Evolutionary conservation across 2,329 filamentous ascomycete genomes (phyloP), one percentile per base, ranked within the genome.

Genomic region (Phialocephala sp.): DNA sequence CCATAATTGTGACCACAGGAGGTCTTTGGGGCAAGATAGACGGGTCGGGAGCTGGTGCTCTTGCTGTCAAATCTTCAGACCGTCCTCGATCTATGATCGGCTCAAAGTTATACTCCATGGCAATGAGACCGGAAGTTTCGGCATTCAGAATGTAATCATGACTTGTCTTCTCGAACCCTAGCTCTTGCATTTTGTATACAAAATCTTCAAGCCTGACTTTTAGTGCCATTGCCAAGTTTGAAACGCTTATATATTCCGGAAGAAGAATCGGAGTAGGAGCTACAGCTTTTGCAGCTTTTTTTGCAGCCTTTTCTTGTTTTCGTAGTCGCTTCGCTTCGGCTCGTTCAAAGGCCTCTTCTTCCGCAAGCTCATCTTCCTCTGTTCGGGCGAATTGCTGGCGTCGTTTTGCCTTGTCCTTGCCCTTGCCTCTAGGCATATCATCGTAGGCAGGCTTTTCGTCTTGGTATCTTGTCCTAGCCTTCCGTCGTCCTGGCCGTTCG

Each of bases 1-100:
- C 95, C 96, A 99, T 99, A 75, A 99, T 99, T 0, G 96, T 98
- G 45, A 99, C 94, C 41, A 99, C 93, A 0, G 95, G 96, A 8
- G 95, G 94, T 18, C 96, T 87, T 39, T 82, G 79, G 1, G 93
- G 93, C 8, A 97, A 79, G 15, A 78, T 72, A 0, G 90, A 87
- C 58, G 82, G 85, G 76, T 94, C 92, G 73, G 89, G 88, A 9
- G 87, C 86, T 32, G 84, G 80, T 1, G 93, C 89, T 12, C 89
- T 86, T 27, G 91, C 85, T 67, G 85, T 85, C 45, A 99, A 80
- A 77, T 99, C 94, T 54, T 88, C 82, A 1, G 80, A 77, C 56
- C 90, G 87, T 20, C 82, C 89, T 73, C 76, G 83, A 64, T 93
- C 89, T 27, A 95, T 86, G 1, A 90, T 89, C 0, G 94, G 92